phyloP scores from a whole-genome alignment of 331 rosid species.

The Ulmus americana region DNA sequence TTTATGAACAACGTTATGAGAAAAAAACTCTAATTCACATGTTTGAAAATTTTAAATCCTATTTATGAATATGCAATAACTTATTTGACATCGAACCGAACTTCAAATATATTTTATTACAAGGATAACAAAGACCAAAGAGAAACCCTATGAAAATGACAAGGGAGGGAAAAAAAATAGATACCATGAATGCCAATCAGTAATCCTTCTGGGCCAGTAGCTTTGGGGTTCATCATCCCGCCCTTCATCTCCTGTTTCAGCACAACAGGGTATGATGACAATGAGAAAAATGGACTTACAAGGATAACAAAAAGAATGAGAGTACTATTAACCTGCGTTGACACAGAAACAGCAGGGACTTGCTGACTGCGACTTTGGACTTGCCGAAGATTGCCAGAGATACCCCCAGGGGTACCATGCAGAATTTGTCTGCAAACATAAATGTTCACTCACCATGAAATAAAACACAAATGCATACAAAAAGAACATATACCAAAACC shows the following conservation, averaged over 20 bases:
- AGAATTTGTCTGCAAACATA: constrained; percentile 48
- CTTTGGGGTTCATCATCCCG: constrained; percentile 41
- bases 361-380: constrained; percentile 45
- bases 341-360: constrained; percentile 32
- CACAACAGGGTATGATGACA: constrained; percentile 18
- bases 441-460: constrained; percentile 20
- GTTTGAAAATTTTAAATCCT: neutral
- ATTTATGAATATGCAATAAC: neutral
- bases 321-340: constrained; percentile 30
- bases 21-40: neutral
- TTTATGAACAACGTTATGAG: neutral
- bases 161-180: neutral
- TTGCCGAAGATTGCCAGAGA: constrained; percentile 38
- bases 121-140: neutral
- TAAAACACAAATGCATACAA: constrained; percentile 7
- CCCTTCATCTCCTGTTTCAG: constrained; percentile 47
- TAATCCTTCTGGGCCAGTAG: constrained; percentile 43
- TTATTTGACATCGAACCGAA: neutral
- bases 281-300: constrained; percentile 6
- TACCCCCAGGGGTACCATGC: constrained; percentile 33
- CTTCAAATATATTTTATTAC: neutral
- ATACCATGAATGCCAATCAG: constrained; percentile 43
- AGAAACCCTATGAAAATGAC: neutral
- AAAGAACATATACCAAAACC: constrained; percentile 8
- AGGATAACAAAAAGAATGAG: constrained; percentile 11